phyloP scores from a whole-genome alignment of 139 green algal species.

The Micromonas commoda region DNA sequence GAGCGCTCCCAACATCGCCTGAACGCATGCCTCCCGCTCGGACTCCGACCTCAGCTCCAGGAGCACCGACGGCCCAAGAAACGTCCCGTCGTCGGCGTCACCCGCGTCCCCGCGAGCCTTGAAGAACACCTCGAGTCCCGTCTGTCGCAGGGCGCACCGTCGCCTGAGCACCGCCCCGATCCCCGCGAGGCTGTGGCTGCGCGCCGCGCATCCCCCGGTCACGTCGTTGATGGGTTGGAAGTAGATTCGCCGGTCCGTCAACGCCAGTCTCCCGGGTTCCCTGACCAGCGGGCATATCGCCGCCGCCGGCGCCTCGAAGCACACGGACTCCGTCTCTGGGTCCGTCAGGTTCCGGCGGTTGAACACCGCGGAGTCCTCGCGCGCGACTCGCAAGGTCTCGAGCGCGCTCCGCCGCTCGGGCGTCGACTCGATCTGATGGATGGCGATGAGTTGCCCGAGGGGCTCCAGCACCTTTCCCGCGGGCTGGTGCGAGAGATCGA shows the following conservation, averaged over 20 bases:
- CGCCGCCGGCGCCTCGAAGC: slow-evolving; percentile 27
- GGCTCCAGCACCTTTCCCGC: slow-evolving; percentile 41
- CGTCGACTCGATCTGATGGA: background rate
- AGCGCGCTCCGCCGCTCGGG: background rate
- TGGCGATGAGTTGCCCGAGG: slow-evolving; percentile 40
- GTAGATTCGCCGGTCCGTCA: slow-evolving; percentile 37
- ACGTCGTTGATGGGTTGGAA: slow-evolving; percentile 44
- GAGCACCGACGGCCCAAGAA: background rate
- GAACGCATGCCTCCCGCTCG: slow-evolving; percentile 30
- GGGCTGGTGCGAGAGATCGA: slow-evolving; percentile 48
- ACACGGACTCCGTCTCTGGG: slow-evolving; percentile 28
- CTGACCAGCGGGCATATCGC: slow-evolving; percentile 46
- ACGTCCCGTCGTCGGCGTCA: background rate
- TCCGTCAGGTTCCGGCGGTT: slow-evolving; percentile 23
- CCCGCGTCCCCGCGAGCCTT: slow-evolving; percentile 12
- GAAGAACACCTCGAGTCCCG: slow-evolving; percentile 47
- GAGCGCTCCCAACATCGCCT: background rate
- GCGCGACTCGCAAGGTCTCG: background rate
- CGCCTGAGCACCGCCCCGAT: slow-evolving; percentile 24
- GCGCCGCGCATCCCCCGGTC: slow-evolving; percentile 30
- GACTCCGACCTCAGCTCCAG: slow-evolving; percentile 35
- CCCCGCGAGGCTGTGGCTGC: slow-evolving; percentile 32
- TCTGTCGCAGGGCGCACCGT: slow-evolving; percentile 20
- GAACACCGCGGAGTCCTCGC: slow-evolving; percentile 26
- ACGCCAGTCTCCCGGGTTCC: slow-evolving; percentile 38